phyloP scores from a whole-genome alignment of 371 early-diverging fungal species.

The Cokeromyces recurvatus region DNA sequence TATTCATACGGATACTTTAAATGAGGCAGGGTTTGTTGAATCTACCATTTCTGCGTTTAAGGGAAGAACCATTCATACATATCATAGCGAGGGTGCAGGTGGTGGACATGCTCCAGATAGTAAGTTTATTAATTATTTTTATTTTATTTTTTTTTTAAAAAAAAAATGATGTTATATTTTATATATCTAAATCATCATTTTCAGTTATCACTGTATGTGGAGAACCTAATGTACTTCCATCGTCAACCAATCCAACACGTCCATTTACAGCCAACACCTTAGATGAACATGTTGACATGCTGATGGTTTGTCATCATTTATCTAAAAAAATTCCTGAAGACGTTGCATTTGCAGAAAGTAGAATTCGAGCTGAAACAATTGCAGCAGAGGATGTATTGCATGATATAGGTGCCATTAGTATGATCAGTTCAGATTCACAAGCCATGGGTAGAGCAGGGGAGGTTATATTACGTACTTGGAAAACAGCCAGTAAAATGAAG shows the following conservation, averaged over 20 bases:
- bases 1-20: conserved; percentile 93
- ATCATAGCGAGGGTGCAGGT: conserved; percentile 95
- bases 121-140: conserved; percentile 16
- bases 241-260: conserved; percentile 92
- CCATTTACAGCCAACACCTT: conserved; percentile 90
- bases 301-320: conserved; percentile 96
- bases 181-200: no score
- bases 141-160: no score
- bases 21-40: conserved; percentile 95
- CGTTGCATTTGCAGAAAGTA: conserved; percentile 92
- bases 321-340: conserved; percentile 91
- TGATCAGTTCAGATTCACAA: conserved; percentile 88
- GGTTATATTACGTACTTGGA: conserved; percentile 88
- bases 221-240: conserved; percentile 81
- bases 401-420: conserved; percentile 89
- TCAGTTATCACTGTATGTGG: conserved; percentile 77
- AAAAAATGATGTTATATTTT: no score
- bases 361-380: conserved; percentile 94
- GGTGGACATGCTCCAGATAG: conserved; percentile 92
- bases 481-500: conserved; percentile 93
- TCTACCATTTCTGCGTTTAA: conserved; percentile 83
- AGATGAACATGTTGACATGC: conserved; percentile 96
- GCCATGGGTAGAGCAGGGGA: conserved; percentile 96
- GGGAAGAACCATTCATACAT: conserved; percentile 89
- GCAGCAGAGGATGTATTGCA: conserved; percentile 92